Evolutionary conservation across 208 protist genomes (phyloP).

Genomic region (Borovskyia barvae): DNA sequence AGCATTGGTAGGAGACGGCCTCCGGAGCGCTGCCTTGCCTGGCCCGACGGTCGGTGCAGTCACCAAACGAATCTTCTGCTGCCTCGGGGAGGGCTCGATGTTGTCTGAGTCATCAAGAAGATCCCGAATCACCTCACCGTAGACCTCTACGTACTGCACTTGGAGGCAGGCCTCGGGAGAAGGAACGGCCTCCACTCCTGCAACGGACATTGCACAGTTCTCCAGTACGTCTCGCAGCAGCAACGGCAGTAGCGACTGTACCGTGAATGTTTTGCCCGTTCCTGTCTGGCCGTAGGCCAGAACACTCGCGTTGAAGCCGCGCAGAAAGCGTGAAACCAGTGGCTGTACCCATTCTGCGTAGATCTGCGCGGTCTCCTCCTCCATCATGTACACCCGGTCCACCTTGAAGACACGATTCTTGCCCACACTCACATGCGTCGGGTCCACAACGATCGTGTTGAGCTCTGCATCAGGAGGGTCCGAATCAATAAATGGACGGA

Average conservation of each 20-base stretch:
- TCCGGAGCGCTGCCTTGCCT: background rate
- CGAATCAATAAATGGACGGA: conserved; percentile 70
- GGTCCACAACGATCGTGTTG: conserved; percentile 38
- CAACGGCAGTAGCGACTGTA: conserved; percentile 63
- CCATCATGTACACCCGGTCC: conserved; percentile 80
- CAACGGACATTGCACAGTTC: background rate
- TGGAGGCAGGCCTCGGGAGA: no score
- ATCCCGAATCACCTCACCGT: conserved; percentile 92
- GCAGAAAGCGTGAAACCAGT: conserved; percentile 74
- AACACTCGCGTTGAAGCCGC: conserved; percentile 91
- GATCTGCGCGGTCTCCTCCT: conserved; percentile 65
- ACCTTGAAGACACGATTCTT: conserved; percentile 79
- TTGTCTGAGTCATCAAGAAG: conserved; percentile 42
- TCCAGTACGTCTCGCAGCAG: conserved; percentile 81
- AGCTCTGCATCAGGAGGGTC: conserved; percentile 45
- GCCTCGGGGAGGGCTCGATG: background rate
- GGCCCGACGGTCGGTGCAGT: conserved; percentile 1
- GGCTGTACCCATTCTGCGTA: conserved; percentile 68
- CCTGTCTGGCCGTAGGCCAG: conserved; percentile 95
- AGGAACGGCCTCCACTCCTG: conserved; percentile 1
- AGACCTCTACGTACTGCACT: conserved; percentile 93
- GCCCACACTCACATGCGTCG: conserved; percentile 74
- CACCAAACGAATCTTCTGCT: conserved; percentile 14
- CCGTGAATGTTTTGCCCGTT: conserved; percentile 95
- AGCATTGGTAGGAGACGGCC: no score